phyloP scores from a whole-genome alignment of 164 flowering plant species.

The Umbellularia californica region DNA sequence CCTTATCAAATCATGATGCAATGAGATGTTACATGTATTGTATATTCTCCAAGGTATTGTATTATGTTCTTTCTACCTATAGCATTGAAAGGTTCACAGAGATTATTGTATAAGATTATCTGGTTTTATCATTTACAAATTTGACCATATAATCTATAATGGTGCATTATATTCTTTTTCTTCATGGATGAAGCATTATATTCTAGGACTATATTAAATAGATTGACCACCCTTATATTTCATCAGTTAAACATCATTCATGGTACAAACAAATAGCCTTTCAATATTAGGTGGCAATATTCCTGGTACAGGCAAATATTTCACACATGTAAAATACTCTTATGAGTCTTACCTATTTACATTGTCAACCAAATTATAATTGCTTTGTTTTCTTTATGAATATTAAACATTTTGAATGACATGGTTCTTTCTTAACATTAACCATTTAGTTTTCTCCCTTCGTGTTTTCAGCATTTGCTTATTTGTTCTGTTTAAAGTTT shows the following conservation, averaged over 20 bases:
- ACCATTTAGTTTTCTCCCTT: not conserved
- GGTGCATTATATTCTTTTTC: too few relatives aligned
- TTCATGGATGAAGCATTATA: too few relatives aligned
- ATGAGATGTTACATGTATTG: not conserved
- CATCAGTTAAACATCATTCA: not conserved
- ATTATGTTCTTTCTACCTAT: too few relatives aligned
- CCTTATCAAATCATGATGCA: not conserved
- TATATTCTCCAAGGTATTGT: not conserved
- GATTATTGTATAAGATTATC: not conserved
- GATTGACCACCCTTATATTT: not conserved
- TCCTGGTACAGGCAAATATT: not conserved
- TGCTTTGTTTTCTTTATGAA: not conserved
- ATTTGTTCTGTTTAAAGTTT: conserved; percentile 10
- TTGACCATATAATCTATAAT: not conserved
- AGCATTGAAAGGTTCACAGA: not conserved
- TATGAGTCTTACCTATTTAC: not conserved
- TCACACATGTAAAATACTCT: not conserved
- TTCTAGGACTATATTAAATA: not conserved
- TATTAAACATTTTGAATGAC: not conserved
- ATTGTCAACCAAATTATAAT: not conserved
- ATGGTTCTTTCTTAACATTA: not conserved
- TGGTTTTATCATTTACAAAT: too few relatives aligned
- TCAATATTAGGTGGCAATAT: not conserved
- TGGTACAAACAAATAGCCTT: not conserved
- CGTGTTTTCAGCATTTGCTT: not conserved